phyloP scores from a whole-genome alignment of 106 monocot species.

The Iris macrosiphon region DNA sequence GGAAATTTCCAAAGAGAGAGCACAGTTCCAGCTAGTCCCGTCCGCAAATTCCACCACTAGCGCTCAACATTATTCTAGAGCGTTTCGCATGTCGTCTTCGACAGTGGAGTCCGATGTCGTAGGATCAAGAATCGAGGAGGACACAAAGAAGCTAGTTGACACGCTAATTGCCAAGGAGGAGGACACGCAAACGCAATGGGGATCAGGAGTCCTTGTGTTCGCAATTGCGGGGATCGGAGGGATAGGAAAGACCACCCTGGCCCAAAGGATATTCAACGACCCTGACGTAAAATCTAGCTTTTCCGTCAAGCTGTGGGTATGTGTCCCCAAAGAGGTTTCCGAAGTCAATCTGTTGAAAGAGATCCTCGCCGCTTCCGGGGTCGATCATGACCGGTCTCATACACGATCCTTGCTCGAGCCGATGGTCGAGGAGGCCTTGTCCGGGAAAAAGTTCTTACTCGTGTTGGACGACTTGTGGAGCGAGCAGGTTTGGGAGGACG shows the following conservation, averaged over 20 bases:
- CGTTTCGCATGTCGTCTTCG: not conserved
- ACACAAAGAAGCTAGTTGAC: not conserved
- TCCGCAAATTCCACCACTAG: not conserved
- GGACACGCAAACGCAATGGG: no score
- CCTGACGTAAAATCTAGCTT: conserved; percentile 1
- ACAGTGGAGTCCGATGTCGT: not conserved
- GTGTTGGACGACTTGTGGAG: conserved; percentile 20
- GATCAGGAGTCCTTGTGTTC: not conserved
- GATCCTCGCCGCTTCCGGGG: not conserved
- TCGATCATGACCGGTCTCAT: not conserved
- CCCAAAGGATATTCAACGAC: conserved; percentile 12
- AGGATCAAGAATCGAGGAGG: not conserved
- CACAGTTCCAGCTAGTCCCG: no score
- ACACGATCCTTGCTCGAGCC: not conserved
- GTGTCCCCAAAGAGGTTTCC: conserved; percentile 16
- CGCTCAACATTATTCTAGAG: not conserved
- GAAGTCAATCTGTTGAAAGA: conserved; percentile 8
- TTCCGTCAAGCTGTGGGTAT: conserved; percentile 15
- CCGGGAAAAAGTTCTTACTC: not conserved
- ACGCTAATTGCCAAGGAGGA: not conserved
- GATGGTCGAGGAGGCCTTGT: not conserved
- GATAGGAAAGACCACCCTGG: conserved; percentile 25
- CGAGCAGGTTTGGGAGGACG: not conserved
- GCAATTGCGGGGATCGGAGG: conserved; percentile 19
- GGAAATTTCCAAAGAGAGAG: no score